A percentile compares a stretch with the other conserved stretches of the same genome.
Conservation (phyloP, 805 yeast genomes). For the Dipodascus albidus region DNA sequence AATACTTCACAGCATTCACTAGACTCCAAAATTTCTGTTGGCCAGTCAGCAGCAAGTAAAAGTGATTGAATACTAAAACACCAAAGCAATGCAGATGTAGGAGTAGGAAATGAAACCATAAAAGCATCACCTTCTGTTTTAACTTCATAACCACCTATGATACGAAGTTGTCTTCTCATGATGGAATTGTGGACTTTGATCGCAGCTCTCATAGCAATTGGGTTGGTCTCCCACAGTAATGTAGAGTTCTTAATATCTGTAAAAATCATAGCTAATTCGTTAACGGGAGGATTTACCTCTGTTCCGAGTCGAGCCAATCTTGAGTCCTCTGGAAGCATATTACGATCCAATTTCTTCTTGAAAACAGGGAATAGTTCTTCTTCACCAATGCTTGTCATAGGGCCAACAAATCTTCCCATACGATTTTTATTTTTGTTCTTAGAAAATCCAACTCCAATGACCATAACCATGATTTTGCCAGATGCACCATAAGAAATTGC, state of each 20-base stretch:
- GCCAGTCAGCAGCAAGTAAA: slow-evolving; percentile 84
- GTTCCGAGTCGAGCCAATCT: slow-evolving; percentile 64
- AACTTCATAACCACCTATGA: slow-evolving; percentile 95
- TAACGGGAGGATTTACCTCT: slow-evolving; percentile 91
- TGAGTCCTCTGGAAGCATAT: slow-evolving; percentile 56
- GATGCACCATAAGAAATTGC: slow-evolving; percentile 86
- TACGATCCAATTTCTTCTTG: slow-evolving; percentile 38
- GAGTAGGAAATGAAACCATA: slow-evolving; percentile 93
- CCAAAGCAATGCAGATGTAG: slow-evolving; percentile 85
- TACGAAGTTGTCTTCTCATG: slow-evolving; percentile 86
- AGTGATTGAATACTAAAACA: slow-evolving; percentile 87
- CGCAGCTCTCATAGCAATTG: slow-evolving; percentile 92
- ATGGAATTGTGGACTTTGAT: slow-evolving; percentile 87
- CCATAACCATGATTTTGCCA: slow-evolving; percentile 71
- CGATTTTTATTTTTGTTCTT: slow-evolving; percentile 7
- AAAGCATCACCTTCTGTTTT: slow-evolving; percentile 99
- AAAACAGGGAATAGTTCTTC: slow-evolving; percentile 23
- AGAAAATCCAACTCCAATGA: slow-evolving; percentile 40
- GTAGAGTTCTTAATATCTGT: slow-evolving; percentile 97
- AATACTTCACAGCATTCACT: slow-evolving; percentile 74
- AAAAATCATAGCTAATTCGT: slow-evolving; percentile 89
- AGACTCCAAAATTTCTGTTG: slow-evolving; percentile 74
- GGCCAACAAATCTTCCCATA: slow-evolving; percentile 6
- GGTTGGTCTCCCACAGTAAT: slow-evolving; percentile 82
- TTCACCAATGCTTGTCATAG: slow-evolving; percentile 13